Percentiles rank a stretch among this genome's conserved stretches.
Evolutionary conservation across 208 protist species (phyloP).

Genomic region (Trypanosoma scelopori): DNA sequence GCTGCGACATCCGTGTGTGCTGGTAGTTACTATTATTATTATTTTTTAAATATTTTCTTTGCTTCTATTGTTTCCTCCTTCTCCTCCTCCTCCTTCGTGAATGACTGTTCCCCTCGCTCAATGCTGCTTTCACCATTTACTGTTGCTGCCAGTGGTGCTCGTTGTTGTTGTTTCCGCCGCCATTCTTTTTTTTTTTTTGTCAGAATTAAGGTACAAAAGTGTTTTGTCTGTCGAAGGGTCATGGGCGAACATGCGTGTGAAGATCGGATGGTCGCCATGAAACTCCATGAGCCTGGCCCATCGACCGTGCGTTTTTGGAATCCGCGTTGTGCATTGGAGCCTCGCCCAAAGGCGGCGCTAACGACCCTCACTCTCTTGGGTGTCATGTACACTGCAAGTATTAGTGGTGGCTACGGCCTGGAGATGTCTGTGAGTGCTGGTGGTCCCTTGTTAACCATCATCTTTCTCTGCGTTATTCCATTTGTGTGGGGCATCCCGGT

Average conservation of each 20-base stretch:
- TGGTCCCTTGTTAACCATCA: conserved; percentile 81
- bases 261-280: not conserved
- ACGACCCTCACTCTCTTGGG: conserved; percentile 85
- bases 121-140: too few species aligned
- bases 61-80: too few species aligned
- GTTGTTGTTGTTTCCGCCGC: too few species aligned
- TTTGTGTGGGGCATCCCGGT: conserved; percentile 88
- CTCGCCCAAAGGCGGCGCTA: conserved; percentile 69
- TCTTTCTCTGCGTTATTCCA: conserved; percentile 84
- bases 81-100: too few species aligned
- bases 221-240: not conserved
- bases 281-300: conserved; percentile 12
- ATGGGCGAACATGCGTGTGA: not conserved
- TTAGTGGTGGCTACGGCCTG: conserved; percentile 88
- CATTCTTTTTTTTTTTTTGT: not conserved
- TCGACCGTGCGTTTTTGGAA: conserved; percentile 77
- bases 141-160: too few species aligned
- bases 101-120: too few species aligned
- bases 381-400: conserved; percentile 88
- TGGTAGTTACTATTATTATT: too few species aligned
- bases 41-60: too few species aligned
- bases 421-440: conserved; percentile 87
- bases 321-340: conserved; percentile 33
- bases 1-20: too few species aligned
- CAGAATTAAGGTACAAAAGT: too few species aligned